Evolutionary conservation across 73 alveolate genomes (phyloP).

Genomic region (Paraurostyla sp.): DNA sequence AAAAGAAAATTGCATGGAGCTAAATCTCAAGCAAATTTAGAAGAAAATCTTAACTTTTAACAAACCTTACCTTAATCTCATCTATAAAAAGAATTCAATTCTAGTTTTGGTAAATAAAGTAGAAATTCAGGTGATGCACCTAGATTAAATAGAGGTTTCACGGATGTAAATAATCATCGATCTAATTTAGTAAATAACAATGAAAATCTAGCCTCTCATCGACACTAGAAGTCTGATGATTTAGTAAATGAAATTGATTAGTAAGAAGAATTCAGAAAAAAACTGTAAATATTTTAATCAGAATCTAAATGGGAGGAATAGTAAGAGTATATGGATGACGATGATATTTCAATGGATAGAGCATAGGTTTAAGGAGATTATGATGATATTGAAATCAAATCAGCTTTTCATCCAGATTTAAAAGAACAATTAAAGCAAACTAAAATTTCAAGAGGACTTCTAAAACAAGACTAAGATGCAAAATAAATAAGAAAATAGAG

Average conservation of each 20-base stretch:
- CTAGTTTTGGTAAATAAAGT: background rate
- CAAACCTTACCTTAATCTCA: background rate
- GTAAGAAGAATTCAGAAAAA: background rate
- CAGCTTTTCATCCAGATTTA: background rate
- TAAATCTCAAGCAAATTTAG: too few species aligned
- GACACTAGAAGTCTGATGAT: too few species aligned
- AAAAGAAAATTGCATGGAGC: background rate
- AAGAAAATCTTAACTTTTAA: background rate
- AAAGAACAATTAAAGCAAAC: background rate
- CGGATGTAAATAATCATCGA: background rate
- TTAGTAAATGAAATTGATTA: background rate
- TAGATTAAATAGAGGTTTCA: background rate
- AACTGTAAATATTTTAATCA: background rate
- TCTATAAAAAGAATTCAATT: background rate
- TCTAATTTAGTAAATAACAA: background rate
- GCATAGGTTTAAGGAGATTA: background rate
- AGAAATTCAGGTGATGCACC: background rate
- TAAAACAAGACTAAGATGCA: background rate
- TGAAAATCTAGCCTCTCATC: background rate
- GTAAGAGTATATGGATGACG: background rate
- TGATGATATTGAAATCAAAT: conserved; percentile 6
- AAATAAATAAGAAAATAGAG: background rate
- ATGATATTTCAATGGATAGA: background rate
- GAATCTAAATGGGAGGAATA: conserved; percentile 19
- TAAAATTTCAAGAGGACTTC: background rate